A percentile compares a stretch with the other conserved stretches of the same genome.
Evolutionary conservation across 1,284 basidiomycete genomes (phyloP).

Genomic region (Malassezia equina): DNA sequence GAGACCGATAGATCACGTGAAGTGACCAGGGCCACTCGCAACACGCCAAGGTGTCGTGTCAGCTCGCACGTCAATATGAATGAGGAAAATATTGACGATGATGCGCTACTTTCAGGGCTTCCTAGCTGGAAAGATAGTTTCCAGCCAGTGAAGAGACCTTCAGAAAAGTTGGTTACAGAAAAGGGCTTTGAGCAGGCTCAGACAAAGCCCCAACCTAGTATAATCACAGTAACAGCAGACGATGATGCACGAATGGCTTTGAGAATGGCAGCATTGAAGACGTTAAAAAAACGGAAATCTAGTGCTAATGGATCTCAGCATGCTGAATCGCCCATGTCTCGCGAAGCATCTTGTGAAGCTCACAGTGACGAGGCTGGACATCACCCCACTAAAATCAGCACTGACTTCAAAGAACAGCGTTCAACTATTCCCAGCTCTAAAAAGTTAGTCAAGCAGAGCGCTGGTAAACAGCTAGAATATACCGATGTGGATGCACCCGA

Average conservation of each 20-base stretch:
- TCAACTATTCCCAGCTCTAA: neutral
- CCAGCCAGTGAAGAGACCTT: neutral
- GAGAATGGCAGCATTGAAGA: slow-evolving; percentile 3
- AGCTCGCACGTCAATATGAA: neutral
- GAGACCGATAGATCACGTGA: slow-evolving; percentile 4
- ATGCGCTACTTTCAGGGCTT: neutral
- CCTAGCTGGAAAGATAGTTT: slow-evolving; percentile 6
- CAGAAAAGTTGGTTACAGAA: neutral
- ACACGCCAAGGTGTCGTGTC: neutral
- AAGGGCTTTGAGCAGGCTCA: neutral
- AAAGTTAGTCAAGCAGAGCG: neutral
- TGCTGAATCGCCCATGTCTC: neutral
- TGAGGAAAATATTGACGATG: slow-evolving; percentile 4
- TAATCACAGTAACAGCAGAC: neutral
- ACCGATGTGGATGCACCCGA: neutral
- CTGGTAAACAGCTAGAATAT: neutral
- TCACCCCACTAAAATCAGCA: neutral
- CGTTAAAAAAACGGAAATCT: neutral
- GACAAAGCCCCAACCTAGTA: neutral
- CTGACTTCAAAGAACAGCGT: neutral
- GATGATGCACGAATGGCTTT: neutral
- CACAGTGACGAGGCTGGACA: neutral
- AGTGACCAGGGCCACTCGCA: neutral
- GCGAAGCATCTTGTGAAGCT: neutral
- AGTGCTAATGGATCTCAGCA: neutral